Evolutionary conservation across 208 protist species (phyloP).

Genomic region (Acanthamoeba sp.): DNA sequence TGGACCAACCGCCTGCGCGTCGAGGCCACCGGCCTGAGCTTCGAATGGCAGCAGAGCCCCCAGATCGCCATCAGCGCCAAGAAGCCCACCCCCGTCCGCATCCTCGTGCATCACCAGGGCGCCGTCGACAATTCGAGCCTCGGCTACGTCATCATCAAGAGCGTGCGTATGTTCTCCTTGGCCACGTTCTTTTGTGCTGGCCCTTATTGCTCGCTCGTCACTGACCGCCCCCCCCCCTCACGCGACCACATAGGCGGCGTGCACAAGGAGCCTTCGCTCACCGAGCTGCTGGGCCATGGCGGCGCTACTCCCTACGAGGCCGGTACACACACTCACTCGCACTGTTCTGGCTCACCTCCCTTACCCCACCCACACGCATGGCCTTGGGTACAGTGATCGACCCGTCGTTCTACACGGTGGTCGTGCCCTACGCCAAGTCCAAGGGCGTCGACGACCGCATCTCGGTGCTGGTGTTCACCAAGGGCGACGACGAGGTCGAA

Average conservation of each 20-base stretch:
- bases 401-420: slow-evolving; percentile 22
- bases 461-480: slow-evolving; percentile 65
- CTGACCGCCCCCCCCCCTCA: neutral
- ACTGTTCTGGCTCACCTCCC: too few species aligned
- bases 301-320: slow-evolving; percentile 24
- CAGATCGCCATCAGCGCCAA: slow-evolving; percentile 66
- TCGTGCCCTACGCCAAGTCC: slow-evolving; percentile 60
- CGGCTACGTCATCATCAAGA: slow-evolving; percentile 67
- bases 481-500: slow-evolving; percentile 38
- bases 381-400: slow-evolving; percentile 26
- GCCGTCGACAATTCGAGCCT: slow-evolving; percentile 58
- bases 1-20: slow-evolving; percentile 59
- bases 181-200: neutral
- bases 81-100: slow-evolving; percentile 51
- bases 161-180: slow-evolving; percentile 5
- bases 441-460: slow-evolving; percentile 26
- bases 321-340: neutral
- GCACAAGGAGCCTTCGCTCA: slow-evolving; percentile 52
- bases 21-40: slow-evolving; percentile 39
- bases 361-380: too few species aligned
- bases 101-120: slow-evolving; percentile 64
- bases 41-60: slow-evolving; percentile 65
- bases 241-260: neutral
- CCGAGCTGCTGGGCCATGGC: slow-evolving; percentile 26
- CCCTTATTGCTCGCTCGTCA: too few species aligned